Conservation (phyloP, 106 monocot species). For the Dioscorea alata region DNA sequence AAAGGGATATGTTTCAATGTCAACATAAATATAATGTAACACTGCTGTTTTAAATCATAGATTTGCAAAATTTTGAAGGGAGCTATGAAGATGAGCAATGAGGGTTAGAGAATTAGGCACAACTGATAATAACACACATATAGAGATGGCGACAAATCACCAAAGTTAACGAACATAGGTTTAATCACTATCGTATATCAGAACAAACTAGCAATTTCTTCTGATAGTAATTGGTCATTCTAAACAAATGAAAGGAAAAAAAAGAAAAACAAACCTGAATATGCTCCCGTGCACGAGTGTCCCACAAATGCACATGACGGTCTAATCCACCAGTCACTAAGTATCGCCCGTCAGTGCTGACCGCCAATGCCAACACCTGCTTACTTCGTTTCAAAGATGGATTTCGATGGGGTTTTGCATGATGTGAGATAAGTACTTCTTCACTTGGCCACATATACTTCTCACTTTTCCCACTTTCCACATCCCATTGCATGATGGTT, state of each 20-base stretch:
- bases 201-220: too few species aligned
- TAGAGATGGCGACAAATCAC: too few species aligned
- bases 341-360: conserved; percentile 88
- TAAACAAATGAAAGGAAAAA: neutral
- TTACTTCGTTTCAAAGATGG: conserved; percentile 61
- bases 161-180: too few species aligned
- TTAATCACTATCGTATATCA: too few species aligned
- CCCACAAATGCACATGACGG: conserved; percentile 93
- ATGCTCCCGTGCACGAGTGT: conserved; percentile 75
- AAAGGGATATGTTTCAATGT: neutral
- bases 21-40: too few species aligned
- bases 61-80: too few species aligned
- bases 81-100: too few species aligned
- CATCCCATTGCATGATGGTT: conserved; percentile 81
- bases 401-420: conserved; percentile 45
- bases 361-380: conserved; percentile 60
- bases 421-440: conserved; percentile 60
- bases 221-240: too few species aligned
- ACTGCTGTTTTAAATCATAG: too few species aligned
- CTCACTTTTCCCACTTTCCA: conserved; percentile 76
- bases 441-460: conserved; percentile 86
- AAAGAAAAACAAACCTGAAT: conserved; percentile 51
- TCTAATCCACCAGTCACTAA: conserved; percentile 83
- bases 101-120: too few species aligned
- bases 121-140: too few species aligned